Conservation (phyloP, 257 asterid species). For the Nicotiana attenuata region DNA sequence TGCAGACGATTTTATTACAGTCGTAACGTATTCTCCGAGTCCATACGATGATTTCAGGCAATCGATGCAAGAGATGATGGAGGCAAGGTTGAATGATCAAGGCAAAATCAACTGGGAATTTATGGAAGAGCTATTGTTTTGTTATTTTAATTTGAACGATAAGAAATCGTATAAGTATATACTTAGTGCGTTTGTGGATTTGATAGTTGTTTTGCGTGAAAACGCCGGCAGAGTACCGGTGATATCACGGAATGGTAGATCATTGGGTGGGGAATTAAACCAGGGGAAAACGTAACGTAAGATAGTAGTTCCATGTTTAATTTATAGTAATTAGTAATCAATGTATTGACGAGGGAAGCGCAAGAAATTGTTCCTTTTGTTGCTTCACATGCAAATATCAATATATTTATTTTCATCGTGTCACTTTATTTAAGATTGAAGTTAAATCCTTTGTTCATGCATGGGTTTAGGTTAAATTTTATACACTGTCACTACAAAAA, state of each 20-base stretch:
- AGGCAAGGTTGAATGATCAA: conserved; percentile 31
- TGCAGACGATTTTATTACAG: conserved; percentile 25
- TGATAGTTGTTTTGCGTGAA: conserved; percentile 40
- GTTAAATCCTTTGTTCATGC: neutral
- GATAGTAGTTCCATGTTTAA: neutral
- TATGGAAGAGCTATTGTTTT: conserved; percentile 70
- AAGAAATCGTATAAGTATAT: conserved; percentile 51
- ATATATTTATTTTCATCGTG: neutral
- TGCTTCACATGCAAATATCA: conserved; percentile 1
- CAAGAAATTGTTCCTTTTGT: neutral
- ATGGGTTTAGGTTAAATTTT: neutral
- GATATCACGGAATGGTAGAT: conserved; percentile 11
- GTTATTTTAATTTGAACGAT: conserved; percentile 62
- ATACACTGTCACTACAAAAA: no score
- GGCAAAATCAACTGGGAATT: conserved; percentile 71
- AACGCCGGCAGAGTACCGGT: conserved; percentile 29
- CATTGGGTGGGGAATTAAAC: neutral
- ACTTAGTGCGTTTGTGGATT: conserved; percentile 64
- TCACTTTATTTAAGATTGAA: neutral
- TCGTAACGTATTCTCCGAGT: conserved; percentile 16
- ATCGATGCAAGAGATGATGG: conserved; percentile 37
- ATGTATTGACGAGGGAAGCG: neutral
- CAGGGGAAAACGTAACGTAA: conserved; percentile 4
- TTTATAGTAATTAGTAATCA: neutral
- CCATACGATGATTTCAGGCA: conserved; percentile 29